Evolutionary conservation across 345 rosid genomes (phyloP).

Genomic region (Dipteronia sinensis): DNA sequence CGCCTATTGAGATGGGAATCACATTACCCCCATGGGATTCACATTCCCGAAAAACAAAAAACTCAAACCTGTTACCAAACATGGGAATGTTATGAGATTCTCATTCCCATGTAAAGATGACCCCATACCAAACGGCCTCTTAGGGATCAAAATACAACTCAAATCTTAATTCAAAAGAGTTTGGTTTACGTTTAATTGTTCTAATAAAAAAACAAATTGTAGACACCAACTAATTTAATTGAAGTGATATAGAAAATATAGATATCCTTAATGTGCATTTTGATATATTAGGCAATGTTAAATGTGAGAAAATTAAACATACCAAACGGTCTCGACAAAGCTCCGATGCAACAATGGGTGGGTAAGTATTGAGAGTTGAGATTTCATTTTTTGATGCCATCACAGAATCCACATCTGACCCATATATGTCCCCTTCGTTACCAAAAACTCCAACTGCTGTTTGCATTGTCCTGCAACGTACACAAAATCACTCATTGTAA

Average conservation of each 20-base stretch:
- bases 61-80: no score
- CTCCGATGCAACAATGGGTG: slow-evolving; percentile 62
- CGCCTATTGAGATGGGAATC: no score
- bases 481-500: not conserved
- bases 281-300: not conserved
- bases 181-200: no score
- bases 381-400: slow-evolving; percentile 42
- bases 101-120: no score
- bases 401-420: slow-evolving; percentile 38
- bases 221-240: no score
- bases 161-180: no score
- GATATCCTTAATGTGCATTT: not conserved
- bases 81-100: no score
- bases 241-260: not conserved
- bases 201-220: no score
- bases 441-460: slow-evolving; percentile 74
- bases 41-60: no score
- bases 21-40: no score
- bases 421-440: slow-evolving; percentile 39
- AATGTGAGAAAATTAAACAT: slow-evolving; percentile 1
- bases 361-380: slow-evolving; percentile 48
- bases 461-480: slow-evolving; percentile 62
- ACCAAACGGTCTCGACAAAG: slow-evolving; percentile 73
- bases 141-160: no score
- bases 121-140: no score